Evolutionary conservation across 352 stramenopile genomes (phyloP).

Genomic region (Phytophthora pisi): DNA sequence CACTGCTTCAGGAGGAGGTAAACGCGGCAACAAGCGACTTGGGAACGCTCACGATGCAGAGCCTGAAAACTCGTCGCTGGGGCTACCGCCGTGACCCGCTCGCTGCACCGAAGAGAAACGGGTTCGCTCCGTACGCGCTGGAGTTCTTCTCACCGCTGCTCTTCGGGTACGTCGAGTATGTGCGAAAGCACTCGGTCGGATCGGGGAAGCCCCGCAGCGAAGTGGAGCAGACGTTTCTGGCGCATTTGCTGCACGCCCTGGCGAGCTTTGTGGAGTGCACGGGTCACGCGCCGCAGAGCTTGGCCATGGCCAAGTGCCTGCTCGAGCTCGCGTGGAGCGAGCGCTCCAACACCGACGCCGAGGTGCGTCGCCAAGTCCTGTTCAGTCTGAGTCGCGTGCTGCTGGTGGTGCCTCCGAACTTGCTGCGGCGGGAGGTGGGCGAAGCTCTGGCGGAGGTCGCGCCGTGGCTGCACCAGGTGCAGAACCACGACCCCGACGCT

Average conservation of each 20-base stretch:
- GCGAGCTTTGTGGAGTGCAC: conserved; percentile 73
- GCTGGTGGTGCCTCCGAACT: conserved; percentile 57
- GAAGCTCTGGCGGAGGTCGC: conserved; percentile 51
- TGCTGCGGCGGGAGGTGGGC: conserved; percentile 64
- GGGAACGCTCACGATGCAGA: conserved; percentile 48
- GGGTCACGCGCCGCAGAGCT: conserved; percentile 56
- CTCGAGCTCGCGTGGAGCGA: conserved; percentile 76
- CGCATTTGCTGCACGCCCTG: conserved; percentile 72
- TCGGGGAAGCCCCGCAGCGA: conserved; percentile 43
- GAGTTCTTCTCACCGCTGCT: conserved; percentile 80
- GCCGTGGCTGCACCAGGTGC: conserved; percentile 59
- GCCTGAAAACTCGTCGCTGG: conserved; percentile 70
- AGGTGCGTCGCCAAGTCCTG: conserved; percentile 74
- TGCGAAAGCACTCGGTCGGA: conserved; percentile 35
- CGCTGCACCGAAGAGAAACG: conserved; percentile 55
- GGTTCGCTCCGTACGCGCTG: conserved; percentile 63
- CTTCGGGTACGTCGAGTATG: conserved; percentile 73
- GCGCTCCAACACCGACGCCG: conserved; percentile 45
- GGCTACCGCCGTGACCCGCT: conserved; percentile 70
- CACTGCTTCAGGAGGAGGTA: conserved; percentile 47
- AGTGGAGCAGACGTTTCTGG: conserved; percentile 71
- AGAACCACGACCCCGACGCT: conserved; percentile 56
- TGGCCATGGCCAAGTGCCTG: conserved; percentile 74
- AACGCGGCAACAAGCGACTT: conserved; percentile 30
- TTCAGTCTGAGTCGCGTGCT: conserved; percentile 77